A percentile compares a stretch with the other conserved stretches of the same genome.
These are phyloP conservation scores for Knufia petricola DNA, from an alignment of 2,329 filamentous ascomycete genomes.

Conservation along the genomic window DNA sequence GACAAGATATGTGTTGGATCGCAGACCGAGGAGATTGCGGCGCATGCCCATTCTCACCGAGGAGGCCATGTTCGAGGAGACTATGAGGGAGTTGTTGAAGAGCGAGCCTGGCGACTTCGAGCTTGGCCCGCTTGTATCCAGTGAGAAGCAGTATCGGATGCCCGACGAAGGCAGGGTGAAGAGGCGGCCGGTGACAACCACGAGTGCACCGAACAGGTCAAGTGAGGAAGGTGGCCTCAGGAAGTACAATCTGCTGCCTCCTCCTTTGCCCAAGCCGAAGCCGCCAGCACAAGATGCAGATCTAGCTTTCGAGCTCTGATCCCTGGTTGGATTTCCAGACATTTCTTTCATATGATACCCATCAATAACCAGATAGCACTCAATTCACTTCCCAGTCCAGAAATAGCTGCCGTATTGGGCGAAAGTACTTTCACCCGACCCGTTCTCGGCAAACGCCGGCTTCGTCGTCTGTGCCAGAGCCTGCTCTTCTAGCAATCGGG, in stretches of 20 bases:
- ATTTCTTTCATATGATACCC: constrained; percentile 18
- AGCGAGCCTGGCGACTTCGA: constrained; percentile 31
- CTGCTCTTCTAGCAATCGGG: constrained; percentile 12
- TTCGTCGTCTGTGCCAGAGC: constrained; percentile 11
- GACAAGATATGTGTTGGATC: background rate
- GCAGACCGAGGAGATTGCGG: constrained; percentile 23
- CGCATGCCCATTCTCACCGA: constrained; percentile 24
- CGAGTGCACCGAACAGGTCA: background rate
- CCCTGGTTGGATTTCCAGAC: constrained; percentile 13
- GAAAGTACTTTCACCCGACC: constrained; percentile 7
- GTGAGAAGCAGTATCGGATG: constrained; percentile 49
- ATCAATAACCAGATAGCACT: constrained; percentile 1
- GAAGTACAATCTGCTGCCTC: constrained; percentile 11
- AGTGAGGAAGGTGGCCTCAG: background rate
- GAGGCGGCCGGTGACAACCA: constrained; percentile 10
- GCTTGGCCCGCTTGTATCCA: constrained; percentile 47
- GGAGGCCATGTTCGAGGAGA: constrained; percentile 47
- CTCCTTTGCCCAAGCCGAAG: constrained; percentile 4
- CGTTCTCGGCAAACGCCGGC: constrained; percentile 2
- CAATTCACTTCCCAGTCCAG: constrained; percentile 18
- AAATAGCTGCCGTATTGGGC: constrained; percentile 15
- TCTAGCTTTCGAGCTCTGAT: constrained; percentile 11
- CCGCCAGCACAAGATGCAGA: constrained; percentile 12
- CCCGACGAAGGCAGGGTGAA: constrained; percentile 28
- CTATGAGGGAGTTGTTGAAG: constrained; percentile 42